These are phyloP conservation scores for Favolaschia claudopus DNA, from an alignment of 768 basidiomycete genomes.

Conservation along the genomic window DNA sequence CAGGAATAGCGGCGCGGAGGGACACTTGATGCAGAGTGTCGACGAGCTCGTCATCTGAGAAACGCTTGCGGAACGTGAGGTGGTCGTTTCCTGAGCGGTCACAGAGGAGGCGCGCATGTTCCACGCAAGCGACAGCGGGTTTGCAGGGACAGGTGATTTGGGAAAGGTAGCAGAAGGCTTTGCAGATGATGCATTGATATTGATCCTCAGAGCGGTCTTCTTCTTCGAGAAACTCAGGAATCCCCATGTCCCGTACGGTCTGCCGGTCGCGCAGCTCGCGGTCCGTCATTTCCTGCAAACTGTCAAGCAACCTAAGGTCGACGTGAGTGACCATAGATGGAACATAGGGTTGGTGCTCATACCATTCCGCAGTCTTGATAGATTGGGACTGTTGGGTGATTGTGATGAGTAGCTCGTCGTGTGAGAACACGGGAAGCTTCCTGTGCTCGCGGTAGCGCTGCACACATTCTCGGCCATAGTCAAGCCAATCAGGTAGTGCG, in stretches of 20 bases:
- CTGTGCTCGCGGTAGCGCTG: slow-evolving; percentile 88
- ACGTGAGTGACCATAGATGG: neutral
- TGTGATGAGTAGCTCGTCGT: slow-evolving; percentile 96
- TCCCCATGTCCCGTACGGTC: slow-evolving; percentile 62
- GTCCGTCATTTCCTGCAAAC: slow-evolving; percentile 87
- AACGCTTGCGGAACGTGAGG: slow-evolving; percentile 77
- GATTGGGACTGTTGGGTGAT: slow-evolving; percentile 94
- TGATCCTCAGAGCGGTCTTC: slow-evolving; percentile 91
- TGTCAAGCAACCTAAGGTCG: slow-evolving; percentile 76
- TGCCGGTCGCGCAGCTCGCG: slow-evolving; percentile 79
- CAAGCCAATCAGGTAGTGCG: slow-evolving; percentile 94
- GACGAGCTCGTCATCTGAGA: slow-evolving; percentile 78
- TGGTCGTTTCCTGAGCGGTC: slow-evolving; percentile 52
- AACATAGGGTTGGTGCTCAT: slow-evolving; percentile 34
- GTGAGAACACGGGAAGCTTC: slow-evolving; percentile 97
- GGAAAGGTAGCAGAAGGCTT: slow-evolving; percentile 93
- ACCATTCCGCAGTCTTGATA: slow-evolving; percentile 95
- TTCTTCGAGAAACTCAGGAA: slow-evolving; percentile 76
- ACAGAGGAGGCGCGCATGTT: slow-evolving; percentile 84
- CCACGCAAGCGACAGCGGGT: slow-evolving; percentile 81
- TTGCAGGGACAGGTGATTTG: slow-evolving; percentile 88
- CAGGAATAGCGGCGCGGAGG: slow-evolving; percentile 77
- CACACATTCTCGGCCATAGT: slow-evolving; percentile 87
- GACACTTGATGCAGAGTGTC: slow-evolving; percentile 72
- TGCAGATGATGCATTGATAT: slow-evolving; percentile 94